Evolutionary conservation across 176 grass and related monocot genomes (phyloP).

Genomic region (Oryza glumipatula): DNA sequence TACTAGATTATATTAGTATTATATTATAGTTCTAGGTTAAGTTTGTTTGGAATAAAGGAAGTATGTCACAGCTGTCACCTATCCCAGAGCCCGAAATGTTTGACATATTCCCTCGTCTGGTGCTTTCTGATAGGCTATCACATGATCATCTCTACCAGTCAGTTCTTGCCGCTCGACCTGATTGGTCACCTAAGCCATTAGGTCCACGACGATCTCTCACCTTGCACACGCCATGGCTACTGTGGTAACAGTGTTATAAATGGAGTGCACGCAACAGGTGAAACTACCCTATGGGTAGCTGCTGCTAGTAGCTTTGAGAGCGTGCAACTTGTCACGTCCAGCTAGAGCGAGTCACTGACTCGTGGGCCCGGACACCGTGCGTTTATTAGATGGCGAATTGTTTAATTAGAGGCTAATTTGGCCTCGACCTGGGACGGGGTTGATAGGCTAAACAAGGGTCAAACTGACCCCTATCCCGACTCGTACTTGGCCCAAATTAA

Average conservation of each 20-base stretch:
- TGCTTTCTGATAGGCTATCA: conserved; percentile 13
- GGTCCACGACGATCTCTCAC: background rate
- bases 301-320: background rate
- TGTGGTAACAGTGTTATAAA: background rate
- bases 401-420: background rate
- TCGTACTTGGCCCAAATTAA: background rate
- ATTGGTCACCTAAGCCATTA: conserved; percentile 11
- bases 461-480: conserved; percentile 23
- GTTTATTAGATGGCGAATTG: conserved; percentile 17
- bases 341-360: background rate
- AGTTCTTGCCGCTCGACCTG: background rate
- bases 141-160: background rate
- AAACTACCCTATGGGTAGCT: background rate
- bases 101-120: background rate
- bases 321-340: background rate
- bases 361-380: background rate
- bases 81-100: background rate
- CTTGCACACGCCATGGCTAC: background rate
- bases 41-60: too few species aligned
- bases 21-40: too few species aligned
- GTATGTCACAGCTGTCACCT: background rate
- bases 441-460: conserved; percentile 54
- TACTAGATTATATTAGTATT: too few species aligned
- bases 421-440: conserved; percentile 8
- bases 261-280: conserved; percentile 21